Conservation (phyloP, 306 rosid genomes). For the Rosa chinensis region DNA sequence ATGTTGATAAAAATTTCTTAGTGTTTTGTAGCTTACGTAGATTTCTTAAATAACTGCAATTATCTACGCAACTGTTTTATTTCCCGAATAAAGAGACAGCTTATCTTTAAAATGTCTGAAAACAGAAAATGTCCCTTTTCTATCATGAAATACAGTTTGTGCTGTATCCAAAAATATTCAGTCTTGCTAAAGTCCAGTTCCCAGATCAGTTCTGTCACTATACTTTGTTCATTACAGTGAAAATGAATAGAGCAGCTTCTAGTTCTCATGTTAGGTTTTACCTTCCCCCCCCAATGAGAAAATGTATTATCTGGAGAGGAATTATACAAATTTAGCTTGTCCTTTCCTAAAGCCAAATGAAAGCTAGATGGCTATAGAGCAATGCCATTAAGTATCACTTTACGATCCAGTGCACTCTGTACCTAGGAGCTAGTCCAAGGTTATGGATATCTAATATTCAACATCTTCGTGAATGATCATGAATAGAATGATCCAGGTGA, state of each 20-base stretch:
- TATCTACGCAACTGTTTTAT: background rate
- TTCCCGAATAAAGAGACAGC: background rate
- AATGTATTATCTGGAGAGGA: too few species aligned
- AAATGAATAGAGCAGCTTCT: background rate
- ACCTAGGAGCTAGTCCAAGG: background rate
- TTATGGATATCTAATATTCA: conserved; percentile 13
- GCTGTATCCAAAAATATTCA: background rate
- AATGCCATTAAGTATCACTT: too few species aligned
- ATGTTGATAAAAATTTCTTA: background rate
- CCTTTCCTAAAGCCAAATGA: too few species aligned
- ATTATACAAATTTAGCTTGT: too few species aligned
- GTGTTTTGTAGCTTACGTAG: background rate
- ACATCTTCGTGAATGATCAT: background rate
- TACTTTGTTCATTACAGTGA: background rate
- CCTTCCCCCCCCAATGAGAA: too few species aligned
- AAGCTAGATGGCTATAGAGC: too few species aligned
- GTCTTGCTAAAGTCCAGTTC: background rate
- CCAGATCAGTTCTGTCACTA: background rate
- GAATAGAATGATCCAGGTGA: background rate
- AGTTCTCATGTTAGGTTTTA: too few species aligned
- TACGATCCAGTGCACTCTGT: too few species aligned
- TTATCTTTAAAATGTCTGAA: background rate
- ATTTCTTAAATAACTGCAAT: background rate
- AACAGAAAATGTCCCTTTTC: background rate
- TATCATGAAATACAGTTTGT: background rate